Percentiles rank a stretch among this genome's conserved stretches.
Conservation (phyloP, 306 rosid species). For the Corylus americana region DNA sequence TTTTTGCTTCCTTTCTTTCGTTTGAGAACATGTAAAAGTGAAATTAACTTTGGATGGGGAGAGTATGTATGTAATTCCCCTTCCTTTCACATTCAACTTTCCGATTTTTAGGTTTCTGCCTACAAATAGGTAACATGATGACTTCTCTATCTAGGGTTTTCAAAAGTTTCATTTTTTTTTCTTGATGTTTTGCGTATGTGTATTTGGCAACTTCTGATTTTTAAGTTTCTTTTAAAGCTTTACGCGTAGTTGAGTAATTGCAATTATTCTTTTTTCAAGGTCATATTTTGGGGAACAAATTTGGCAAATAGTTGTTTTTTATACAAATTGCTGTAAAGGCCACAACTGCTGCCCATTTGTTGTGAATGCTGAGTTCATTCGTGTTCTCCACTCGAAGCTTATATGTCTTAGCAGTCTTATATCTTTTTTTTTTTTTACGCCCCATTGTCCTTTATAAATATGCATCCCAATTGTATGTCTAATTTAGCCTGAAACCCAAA, state of each 20-base stretch:
- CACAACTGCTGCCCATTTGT: background rate
- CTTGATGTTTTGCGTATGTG: no score
- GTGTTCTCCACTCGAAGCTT: background rate
- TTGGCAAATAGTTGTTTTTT: background rate
- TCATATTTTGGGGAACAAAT: no score
- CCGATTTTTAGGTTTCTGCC: background rate
- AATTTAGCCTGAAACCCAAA: background rate
- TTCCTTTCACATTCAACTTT: background rate
- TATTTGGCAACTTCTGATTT: no score
- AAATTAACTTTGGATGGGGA: no score
- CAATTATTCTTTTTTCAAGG: no score
- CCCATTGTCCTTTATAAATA: no score
- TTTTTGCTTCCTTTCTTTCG: background rate
- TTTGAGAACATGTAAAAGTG: background rate
- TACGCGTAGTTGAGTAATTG: no score
- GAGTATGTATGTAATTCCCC: background rate
- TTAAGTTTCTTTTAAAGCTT: no score
- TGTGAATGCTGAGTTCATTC: background rate
- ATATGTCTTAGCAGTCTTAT: background rate
- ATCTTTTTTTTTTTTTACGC: no score
- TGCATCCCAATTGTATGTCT: background rate
- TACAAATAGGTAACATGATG: background rate
- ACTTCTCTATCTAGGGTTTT: background rate
- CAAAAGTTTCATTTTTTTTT: background rate
- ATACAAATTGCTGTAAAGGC: background rate